phyloP scores from a whole-genome alignment of 169 alveolate genomes.

The Plasmodium yoelii region DNA sequence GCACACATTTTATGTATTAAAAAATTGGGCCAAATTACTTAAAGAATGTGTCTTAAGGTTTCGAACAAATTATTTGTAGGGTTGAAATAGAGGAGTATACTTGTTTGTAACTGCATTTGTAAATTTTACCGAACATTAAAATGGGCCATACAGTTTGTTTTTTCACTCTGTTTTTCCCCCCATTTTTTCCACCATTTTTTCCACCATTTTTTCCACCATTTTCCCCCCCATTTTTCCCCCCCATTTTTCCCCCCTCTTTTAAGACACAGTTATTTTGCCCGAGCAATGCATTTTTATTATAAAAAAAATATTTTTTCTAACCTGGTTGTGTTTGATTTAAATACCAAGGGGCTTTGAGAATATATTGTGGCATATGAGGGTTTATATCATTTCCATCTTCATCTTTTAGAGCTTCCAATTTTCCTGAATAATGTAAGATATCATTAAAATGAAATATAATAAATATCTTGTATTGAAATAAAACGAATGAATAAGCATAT shows the following conservation, averaged over 20 bases:
- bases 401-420: conserved; percentile 79
- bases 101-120: no score
- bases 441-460: not conserved
- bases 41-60: no score
- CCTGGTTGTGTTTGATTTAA: conserved; percentile 83
- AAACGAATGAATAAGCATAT: not conserved
- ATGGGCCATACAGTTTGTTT: no score
- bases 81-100: no score
- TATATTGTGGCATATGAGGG: conserved; percentile 91
- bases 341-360: conserved; percentile 92
- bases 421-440: conserved; percentile 20
- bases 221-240: no score
- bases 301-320: conserved; percentile 7
- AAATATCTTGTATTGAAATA: not conserved
- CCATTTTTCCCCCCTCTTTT: not conserved
- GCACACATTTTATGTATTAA: no score
- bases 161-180: not conserved
- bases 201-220: no score
- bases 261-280: not conserved
- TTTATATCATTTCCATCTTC: conserved; percentile 84
- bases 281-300: not conserved
- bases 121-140: no score
- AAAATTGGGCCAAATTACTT: no score
- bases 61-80: no score
- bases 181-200: no score